Evolutionary conservation across 2,329 filamentous ascomycete species (phyloP).

Genomic region (Xylariales sp.): DNA sequence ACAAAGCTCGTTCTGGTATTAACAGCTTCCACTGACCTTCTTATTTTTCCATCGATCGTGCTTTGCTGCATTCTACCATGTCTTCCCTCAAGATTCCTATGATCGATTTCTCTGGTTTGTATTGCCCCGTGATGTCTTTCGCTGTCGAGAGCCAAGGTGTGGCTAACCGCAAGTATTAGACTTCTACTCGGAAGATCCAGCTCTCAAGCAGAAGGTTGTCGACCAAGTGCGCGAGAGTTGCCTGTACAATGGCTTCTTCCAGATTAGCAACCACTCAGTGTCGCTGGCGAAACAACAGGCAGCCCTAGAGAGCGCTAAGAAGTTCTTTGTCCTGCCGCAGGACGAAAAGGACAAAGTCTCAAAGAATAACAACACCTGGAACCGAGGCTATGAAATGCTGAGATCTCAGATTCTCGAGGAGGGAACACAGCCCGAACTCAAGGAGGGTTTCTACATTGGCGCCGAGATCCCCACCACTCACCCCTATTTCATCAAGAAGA

Average conservation of each 20-base stretch:
- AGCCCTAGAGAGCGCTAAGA: not conserved
- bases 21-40: too few relatives aligned
- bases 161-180: too few relatives aligned
- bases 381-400: slow-evolving; percentile 9
- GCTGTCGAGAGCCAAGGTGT: too few relatives aligned
- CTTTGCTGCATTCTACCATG: too few relatives aligned
- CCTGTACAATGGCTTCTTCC: slow-evolving; percentile 16
- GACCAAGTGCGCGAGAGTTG: slow-evolving; percentile 36
- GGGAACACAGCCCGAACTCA: slow-evolving; percentile 14
- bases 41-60: too few relatives aligned
- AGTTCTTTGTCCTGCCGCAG: slow-evolving; percentile 5
- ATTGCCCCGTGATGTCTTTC: too few relatives aligned
- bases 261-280: slow-evolving; percentile 7
- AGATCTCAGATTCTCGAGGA: slow-evolving; percentile 11
- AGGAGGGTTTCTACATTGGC: slow-evolving; percentile 8
- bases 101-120: slow-evolving; percentile 27
- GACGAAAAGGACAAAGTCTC: slow-evolving; percentile 8
- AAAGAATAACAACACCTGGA: slow-evolving; percentile 7
- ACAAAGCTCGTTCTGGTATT: too few relatives aligned
- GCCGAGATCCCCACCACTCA: slow-evolving; percentile 4
- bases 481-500: slow-evolving; percentile 35
- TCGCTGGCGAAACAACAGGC: slow-evolving; percentile 1
- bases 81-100: slow-evolving; percentile 19
- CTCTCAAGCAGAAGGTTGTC: slow-evolving; percentile 25
- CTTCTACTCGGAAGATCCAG: slow-evolving; percentile 17